Base-by-base conservation (phyloP, 306 rosid genomes). In the Casuarina equisetifolia region DNA sequence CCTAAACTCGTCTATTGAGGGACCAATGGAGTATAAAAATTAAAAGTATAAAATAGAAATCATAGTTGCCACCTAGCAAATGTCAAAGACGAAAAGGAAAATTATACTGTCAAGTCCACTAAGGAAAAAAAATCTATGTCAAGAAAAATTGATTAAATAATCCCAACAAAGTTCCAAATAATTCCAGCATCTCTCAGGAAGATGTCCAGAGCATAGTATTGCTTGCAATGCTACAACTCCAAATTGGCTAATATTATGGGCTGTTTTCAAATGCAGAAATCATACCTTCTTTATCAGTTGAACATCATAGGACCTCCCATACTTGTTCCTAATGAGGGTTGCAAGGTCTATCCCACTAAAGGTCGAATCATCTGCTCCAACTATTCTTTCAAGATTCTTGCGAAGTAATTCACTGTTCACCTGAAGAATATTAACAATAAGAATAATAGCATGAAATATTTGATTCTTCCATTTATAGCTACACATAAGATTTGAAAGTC, bases 311-410 rank as follows among this genome's bases (percentile, higher is more conserved):
- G 98, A 95, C 82, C 82, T 95, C 49, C 97, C 98, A 75, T 95
- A 92, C 87, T 91, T 95, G 75, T 92, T 89, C 89, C 98, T 83
- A 25, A 95, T 92, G 71, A 95, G 93, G 79, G 92, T 95, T 73
- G 98, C 98, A 73, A 95, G 90, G 81, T 95, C 98, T 80, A 95
- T 81, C 74, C 98, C 98, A 78, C 89, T 92, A 69, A 95, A 95
- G 20, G 78, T 36, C 19, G 98, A 92, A 84, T 95, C 98, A 87
- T 95, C 97, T 69, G 68, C 78, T 12, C 98, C 98, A 58, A 88
- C 97, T 42, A 93, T 86, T 84, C 92, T 88, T 85, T 95, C 98
- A 1, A 95, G 90, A 80, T 85, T 84, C 59, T 91, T 93, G 69
- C 97, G 87, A 50, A 91, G 86, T 70, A 71, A 85, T 40, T 90